Evolutionary conservation across 2,329 filamentous ascomycete genomes (phyloP), one percentile per base, ranked within the genome.

Genomic region (Karstenula rhodostoma): DNA sequence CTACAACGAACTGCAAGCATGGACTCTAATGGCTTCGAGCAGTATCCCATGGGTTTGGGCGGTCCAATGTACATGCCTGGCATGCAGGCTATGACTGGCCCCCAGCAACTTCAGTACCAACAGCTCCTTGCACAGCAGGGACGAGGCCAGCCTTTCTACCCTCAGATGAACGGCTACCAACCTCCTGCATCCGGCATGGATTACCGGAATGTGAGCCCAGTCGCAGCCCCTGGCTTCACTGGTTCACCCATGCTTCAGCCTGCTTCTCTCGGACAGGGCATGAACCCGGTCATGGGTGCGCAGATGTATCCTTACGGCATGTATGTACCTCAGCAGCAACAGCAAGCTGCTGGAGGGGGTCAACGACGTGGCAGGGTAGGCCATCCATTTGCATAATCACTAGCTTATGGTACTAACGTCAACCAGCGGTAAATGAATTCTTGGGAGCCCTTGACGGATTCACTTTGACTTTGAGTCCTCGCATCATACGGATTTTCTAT

Each of bases 21-120:
- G 75, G 82, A 84, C 57, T 83, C 81, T 17, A 81, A 80, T 53
- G 75, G 74, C 23, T 83, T 82, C 59, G 81, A 83, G 19, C 79
- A 81, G 27, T 83, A 78, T 66, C 64, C 70, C 2, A 77, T 78
- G 67, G 77, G 76, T 35, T 71, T 73, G 13, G 70, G 60, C 56
- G 67, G 56, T 12, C 67, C 70, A 3, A 75, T 77, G 67, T 77
- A 71, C 65, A 72, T 79, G 67, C 73, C 73, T 23, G 73, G 73
- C 59, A 76, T 77, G 73, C 78, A 80, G 44, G 72, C 84, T 12
- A 73, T 77, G 63, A 72, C 76, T 22, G 77, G 76, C 17, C 81
- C 80, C 49, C 83, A 85, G 58, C 73, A 86, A 67, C 71, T 86
- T 32, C 86, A 88, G 68, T 88, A 88, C 67, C 86, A 87, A 67